phyloP scores from a whole-genome alignment of 805 yeast species.

The Candida nitratophila region DNA sequence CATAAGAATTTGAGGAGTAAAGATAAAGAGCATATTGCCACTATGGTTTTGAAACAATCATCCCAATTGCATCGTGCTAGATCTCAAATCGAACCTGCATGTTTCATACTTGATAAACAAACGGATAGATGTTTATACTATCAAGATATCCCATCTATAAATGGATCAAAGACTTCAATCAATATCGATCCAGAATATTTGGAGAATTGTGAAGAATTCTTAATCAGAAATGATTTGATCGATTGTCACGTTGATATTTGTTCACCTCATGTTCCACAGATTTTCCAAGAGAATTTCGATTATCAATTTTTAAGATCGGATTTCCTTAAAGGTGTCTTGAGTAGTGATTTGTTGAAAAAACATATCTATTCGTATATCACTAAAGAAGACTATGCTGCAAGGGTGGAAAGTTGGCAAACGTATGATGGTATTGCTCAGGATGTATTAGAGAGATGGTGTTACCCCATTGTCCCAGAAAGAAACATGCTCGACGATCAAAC shows the following conservation, averaged over 20 bases:
- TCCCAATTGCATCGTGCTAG: slow-evolving; percentile 80
- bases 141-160: slow-evolving; percentile 60
- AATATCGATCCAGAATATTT: slow-evolving; percentile 79
- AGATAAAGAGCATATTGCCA: slow-evolving; percentile 89
- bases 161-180: slow-evolving; percentile 42
- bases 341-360: slow-evolving; percentile 85
- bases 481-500: slow-evolving; percentile 66
- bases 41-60: slow-evolving; percentile 88
- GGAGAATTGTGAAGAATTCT: slow-evolving; percentile 68
- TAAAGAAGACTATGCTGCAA: slow-evolving; percentile 76
- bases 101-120: slow-evolving; percentile 70
- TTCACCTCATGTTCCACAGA: slow-evolving; percentile 88
- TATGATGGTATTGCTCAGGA: slow-evolving; percentile 90
- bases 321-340: slow-evolving; percentile 83
- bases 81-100: slow-evolving; percentile 73
- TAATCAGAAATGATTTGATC: slow-evolving; percentile 83
- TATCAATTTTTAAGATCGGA: slow-evolving; percentile 82
- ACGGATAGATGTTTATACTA: slow-evolving; percentile 77
- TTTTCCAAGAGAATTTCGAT: slow-evolving; percentile 94
- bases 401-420: slow-evolving; percentile 94
- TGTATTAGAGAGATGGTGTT: slow-evolving; percentile 84
- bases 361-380: slow-evolving; percentile 85
- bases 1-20: slow-evolving; percentile 64
- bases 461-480: slow-evolving; percentile 85
- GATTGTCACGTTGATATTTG: slow-evolving; percentile 97